Evolutionary conservation across 1,139 yeast species (phyloP).

Genomic region (Lodderomyces oxycetoniae): DNA sequence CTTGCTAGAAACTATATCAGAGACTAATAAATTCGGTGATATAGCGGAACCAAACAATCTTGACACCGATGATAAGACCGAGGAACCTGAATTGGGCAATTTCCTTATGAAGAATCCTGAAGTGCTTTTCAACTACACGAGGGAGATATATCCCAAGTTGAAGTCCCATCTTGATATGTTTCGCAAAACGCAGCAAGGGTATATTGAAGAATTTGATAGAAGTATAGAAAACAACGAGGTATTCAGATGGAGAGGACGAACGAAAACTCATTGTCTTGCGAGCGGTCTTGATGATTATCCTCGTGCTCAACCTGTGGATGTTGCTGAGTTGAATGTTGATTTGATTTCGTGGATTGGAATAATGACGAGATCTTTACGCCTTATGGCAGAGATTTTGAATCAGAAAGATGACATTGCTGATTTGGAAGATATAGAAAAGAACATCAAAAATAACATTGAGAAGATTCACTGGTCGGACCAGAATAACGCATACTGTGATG

Average conservation of each 20-base stretch:
- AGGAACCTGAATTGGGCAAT: slow-evolving; percentile 34
- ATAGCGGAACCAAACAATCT: slow-evolving; percentile 22
- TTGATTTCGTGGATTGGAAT: slow-evolving; percentile 89
- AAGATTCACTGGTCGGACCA: slow-evolving; percentile 75
- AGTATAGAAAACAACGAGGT: slow-evolving; percentile 52
- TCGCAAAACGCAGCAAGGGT: slow-evolving; percentile 75
- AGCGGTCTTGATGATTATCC: slow-evolving; percentile 97
- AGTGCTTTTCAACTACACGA: slow-evolving; percentile 58
- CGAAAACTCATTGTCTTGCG: slow-evolving; percentile 78
- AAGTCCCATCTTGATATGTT: slow-evolving; percentile 83
- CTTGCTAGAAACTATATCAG: slow-evolving; percentile 43
- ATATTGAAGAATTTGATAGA: slow-evolving; percentile 67
- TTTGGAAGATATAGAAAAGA: slow-evolving; percentile 50
- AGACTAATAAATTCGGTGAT: slow-evolving; percentile 19
- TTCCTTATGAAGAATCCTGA: slow-evolving; percentile 57
- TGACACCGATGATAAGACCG: slow-evolving; percentile 18
- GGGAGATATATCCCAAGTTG: slow-evolving; percentile 68
- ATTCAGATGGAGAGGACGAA: slow-evolving; percentile 93
- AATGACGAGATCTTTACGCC: slow-evolving; percentile 78
- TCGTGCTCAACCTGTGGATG: slow-evolving; percentile 72
- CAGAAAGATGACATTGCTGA: slow-evolving; percentile 46
- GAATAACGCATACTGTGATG: slow-evolving; percentile 74
- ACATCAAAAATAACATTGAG: slow-evolving; percentile 61
- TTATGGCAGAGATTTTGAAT: slow-evolving; percentile 64
- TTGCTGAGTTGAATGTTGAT: slow-evolving; percentile 89